These are phyloP conservation scores for Verticillium nubilum DNA, from an alignment of 2,329 filamentous ascomycete species.

Conservation along the genomic window DNA sequence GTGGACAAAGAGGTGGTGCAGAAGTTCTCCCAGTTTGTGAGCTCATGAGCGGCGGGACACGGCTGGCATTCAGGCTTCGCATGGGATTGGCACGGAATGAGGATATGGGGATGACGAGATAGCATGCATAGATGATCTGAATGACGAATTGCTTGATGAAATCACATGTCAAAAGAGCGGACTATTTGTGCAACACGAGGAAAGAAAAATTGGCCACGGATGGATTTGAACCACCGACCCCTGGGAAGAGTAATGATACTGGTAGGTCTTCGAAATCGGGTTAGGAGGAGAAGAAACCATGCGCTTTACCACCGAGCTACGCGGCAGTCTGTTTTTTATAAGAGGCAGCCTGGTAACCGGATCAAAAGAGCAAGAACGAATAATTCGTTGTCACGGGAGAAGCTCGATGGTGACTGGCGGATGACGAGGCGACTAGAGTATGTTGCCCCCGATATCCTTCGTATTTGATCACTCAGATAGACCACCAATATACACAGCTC, in stretches of 20 bases:
- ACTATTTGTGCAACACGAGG: too few relatives aligned
- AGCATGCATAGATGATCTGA: background rate
- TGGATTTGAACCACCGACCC: background rate
- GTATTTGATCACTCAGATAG: too few relatives aligned
- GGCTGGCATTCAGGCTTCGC: background rate
- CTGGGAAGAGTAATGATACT: background rate
- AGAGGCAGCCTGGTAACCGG: background rate
- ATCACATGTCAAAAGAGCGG: too few relatives aligned
- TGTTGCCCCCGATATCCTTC: too few relatives aligned
- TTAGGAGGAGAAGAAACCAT: background rate
- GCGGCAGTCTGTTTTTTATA: background rate
- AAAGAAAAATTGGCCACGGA: background rate
- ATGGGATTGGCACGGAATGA: background rate
- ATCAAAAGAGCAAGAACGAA: background rate
- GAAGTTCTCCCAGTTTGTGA: slow-evolving; percentile 40
- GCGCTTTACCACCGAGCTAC: background rate
- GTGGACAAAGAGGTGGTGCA: slow-evolving; percentile 68
- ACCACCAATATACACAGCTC: background rate
- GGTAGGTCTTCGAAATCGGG: background rate
- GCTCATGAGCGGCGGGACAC: background rate
- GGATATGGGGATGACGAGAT: background rate
- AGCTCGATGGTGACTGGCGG: background rate
- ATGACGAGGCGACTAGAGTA: background rate
- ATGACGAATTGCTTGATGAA: background rate
- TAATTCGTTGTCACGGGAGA: background rate